Evolutionary conservation across 805 yeast species (phyloP).

Genomic region (Torulaspora indica): DNA sequence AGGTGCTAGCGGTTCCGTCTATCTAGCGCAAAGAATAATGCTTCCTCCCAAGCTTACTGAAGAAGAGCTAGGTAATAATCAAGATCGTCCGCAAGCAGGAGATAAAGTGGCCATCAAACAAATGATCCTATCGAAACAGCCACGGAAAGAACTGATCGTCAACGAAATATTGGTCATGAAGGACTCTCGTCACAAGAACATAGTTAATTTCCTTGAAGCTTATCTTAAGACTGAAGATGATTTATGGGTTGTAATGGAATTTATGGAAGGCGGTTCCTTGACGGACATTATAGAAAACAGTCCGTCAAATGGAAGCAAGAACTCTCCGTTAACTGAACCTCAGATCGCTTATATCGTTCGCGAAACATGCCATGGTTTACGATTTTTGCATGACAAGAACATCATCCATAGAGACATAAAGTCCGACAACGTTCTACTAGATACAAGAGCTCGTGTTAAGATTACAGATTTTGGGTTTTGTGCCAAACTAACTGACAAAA

Average conservation of each 20-base stretch:
- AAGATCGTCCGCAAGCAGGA: conserved; percentile 39
- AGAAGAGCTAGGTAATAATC: conserved; percentile 14
- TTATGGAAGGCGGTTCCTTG: conserved; percentile 97
- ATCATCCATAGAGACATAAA: conserved; percentile 96
- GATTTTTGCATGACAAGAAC: conserved; percentile 84
- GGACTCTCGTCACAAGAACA: conserved; percentile 88
- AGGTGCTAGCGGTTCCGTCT: conserved; percentile 97
- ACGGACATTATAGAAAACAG: conserved; percentile 94
- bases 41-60: conserved; percentile 30
- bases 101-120: conserved; percentile 91
- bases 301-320: conserved; percentile 40
- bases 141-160: conserved; percentile 89
- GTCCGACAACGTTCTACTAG: conserved; percentile 87
- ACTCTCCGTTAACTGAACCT: conserved; percentile 57
- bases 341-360: conserved; percentile 90
- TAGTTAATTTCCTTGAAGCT: conserved; percentile 91
- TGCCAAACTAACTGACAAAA: conserved; percentile 81
- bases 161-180: conserved; percentile 96
- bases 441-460: conserved; percentile 78
- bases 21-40: conserved; percentile 64
- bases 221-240: conserved; percentile 75
- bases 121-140: conserved; percentile 87
- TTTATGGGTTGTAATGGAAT: conserved; percentile 99
- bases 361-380: conserved; percentile 87
- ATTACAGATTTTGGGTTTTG: conserved; percentile 97